Base-by-base conservation (phyloP, 345 rosid genomes). In the Euclidium syriacum region DNA sequence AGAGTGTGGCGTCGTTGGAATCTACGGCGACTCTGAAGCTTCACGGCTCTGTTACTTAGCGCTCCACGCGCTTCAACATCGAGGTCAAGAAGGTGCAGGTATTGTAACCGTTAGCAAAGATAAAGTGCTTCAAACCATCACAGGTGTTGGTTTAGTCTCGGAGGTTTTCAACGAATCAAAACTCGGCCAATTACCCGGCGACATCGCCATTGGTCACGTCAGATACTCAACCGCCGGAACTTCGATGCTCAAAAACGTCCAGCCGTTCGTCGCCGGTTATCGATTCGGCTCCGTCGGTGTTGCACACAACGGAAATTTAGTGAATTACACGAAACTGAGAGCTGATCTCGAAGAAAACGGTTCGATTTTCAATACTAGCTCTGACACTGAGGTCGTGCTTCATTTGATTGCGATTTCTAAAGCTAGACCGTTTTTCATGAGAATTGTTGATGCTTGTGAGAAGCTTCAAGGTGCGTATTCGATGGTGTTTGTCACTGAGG, bases 71-170 rank as follows among this genome's bases (percentile, higher is more conserved):
- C 79, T 90, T 69, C 97, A 90, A 39, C 97, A 90, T 44, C 90
- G 97, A 20, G 95, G 95, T 10, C 97, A 90, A 69, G 97, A 90
- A 73, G 97, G 95, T 12, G 97, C 97, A 30, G 95, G 95, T 64
- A 90, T 90, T 54, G 95, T 90, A 4, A 71, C 97, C 2, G 95
- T 87, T 23, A 74, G 83, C 29, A 57, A 83, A 38, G 78, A 83
- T 22, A 73, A 66, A 16, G 88, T 87, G 19, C 77, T 87, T 25
- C 90, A 90, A 59, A 77, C 92, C 7, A 68, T 90, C 12, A 87
- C 92, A 15, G 95, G 97, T 30, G 88, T 87, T 59, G 97, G 97
- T 17, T 80, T 90, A 16, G 95, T 90, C 35, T 85, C 90, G n/a
- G 97, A 90, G 8, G 95, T 90, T 23, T 90, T 90, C 69, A 85